phyloP scores from a whole-genome alignment of 345 rosid genomes.

The Arabidopsis suecica region DNA sequence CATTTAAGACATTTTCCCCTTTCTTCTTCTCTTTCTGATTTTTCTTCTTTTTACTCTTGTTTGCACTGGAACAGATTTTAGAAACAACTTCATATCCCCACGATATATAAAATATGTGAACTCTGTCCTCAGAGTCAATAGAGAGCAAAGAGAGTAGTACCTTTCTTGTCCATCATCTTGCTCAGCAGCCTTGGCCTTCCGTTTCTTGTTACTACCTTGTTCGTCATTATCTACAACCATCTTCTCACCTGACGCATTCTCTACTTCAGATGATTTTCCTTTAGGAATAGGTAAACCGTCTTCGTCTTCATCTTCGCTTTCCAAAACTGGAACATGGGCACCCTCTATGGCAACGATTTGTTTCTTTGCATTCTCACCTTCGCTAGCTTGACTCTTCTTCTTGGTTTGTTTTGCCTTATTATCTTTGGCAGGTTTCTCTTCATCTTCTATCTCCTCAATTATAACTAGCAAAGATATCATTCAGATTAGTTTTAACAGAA shows the following conservation, averaged over 20 bases:
- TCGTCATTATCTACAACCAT: slow-evolving; percentile 45
- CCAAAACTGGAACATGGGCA: slow-evolving; percentile 50
- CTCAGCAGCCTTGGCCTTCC: slow-evolving; percentile 63
- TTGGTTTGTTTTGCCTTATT: slow-evolving; percentile 50
- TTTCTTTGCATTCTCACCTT: slow-evolving; percentile 42
- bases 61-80: slow-evolving; percentile 53
- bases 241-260: slow-evolving; percentile 40
- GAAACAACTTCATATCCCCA: slow-evolving; percentile 33
- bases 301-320: slow-evolving; percentile 97
- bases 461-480: slow-evolving; percentile 53
- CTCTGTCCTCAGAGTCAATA: background rate
- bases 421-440: slow-evolving; percentile 57
- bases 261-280: slow-evolving; percentile 30
- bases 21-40: slow-evolving; percentile 55
- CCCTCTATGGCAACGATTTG: slow-evolving; percentile 55
- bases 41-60: slow-evolving; percentile 61
- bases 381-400: slow-evolving; percentile 53
- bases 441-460: slow-evolving; percentile 92
- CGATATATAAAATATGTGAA: slow-evolving; percentile 6
- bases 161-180: slow-evolving; percentile 62
- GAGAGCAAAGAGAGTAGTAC: slow-evolving; percentile 44
- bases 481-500: background rate
- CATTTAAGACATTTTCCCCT: slow-evolving; percentile 40
- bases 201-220: slow-evolving; percentile 56
- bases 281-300: slow-evolving; percentile 82